phyloP scores from a whole-genome alignment of 768 basidiomycete species.

The Phanerochaete carnosa region DNA sequence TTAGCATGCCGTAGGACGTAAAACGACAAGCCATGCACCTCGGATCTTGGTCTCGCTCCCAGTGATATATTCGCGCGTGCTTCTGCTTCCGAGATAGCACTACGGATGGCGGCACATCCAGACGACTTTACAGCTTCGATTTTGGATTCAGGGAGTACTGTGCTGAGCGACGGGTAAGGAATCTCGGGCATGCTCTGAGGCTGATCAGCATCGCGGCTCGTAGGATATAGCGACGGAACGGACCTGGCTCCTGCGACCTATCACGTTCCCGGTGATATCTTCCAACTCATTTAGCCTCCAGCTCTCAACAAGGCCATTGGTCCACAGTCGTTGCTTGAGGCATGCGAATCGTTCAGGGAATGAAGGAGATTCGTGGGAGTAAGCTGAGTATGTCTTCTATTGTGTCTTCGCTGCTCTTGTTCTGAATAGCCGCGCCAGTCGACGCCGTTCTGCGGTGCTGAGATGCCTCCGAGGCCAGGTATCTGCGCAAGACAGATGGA shows the following conservation, averaged over 20 bases:
- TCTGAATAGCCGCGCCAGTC: constrained; percentile 15
- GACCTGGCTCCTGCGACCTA: constrained; percentile 43
- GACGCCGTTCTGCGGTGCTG: background rate
- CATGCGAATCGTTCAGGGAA: constrained; percentile 57
- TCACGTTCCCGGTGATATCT: constrained; percentile 44
- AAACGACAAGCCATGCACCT: constrained; percentile 30
- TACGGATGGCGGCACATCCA: constrained; percentile 56
- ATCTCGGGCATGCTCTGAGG: constrained; percentile 51
- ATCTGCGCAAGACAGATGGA: background rate
- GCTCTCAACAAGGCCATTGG: constrained; percentile 40
- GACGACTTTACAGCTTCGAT: constrained; percentile 42
- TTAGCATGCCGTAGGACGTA: background rate
- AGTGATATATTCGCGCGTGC: constrained; percentile 51
- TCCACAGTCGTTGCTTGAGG: constrained; percentile 55
- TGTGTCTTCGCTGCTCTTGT: constrained; percentile 27
- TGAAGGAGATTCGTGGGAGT: constrained; percentile 33
- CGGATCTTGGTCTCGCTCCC: constrained; percentile 44
- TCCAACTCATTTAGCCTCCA: constrained; percentile 55
- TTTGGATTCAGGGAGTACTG: constrained; percentile 45
- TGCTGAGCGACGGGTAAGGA: constrained; percentile 39
- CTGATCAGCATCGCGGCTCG: background rate
- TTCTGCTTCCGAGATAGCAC: constrained; percentile 57
- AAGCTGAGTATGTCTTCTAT: constrained; percentile 48
- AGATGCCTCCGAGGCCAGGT: background rate
- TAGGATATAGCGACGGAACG: constrained; percentile 7